Evolutionary conservation across 1,284 basidiomycete species (phyloP), one percentile per base, ranked within the genome.

Genomic region (Meira miltonrushii): DNA sequence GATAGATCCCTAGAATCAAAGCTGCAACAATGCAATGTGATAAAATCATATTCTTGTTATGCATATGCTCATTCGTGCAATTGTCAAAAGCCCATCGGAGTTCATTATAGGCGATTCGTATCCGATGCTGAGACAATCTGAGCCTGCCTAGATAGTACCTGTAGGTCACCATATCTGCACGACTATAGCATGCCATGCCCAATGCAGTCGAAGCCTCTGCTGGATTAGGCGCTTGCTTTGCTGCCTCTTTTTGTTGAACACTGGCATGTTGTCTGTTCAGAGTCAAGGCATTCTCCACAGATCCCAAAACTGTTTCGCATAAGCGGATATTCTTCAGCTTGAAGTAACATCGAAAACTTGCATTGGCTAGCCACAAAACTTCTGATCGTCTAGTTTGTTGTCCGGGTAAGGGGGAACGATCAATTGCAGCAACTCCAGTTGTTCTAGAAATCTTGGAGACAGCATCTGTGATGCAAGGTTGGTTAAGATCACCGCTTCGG

Each of bases 251-350:
- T 59, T 38, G 57, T 57, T 41, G 39, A 8, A 12, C 60, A 48
- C 12, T 4, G 8, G 52, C 57, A 38, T 37, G 40, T n/a, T 60
- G 17, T 44, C 57, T 63, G 46, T 77, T 77, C 44, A 71, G 58
- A n/a, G 69, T 67, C 50, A 78, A 57, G 6, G 79, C 77, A 56
- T 79, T 79, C 33, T 78, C 67, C 17, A 79, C 78, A 48, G 78
- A 79, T 23, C 77, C 79, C 13, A 81, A 60, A n/a, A 81, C 79
- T 0, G 80, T 81, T 58, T 80, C 79, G 64, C 80, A 80, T 1
- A 81, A 62, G 1, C 80, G 72, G 37, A 80, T 75, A 55, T 81
- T 81, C 57, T 79, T 77, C 60, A 63, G 54, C 39, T 69, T 67
- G 58, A 78, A 77, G 63, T 78, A 78, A 10, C 72, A 72, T 23